A percentile compares a stretch with the other conserved stretches of the same genome.
Evolutionary conservation across 257 asterid genomes (phyloP).

Genomic region (Primulina huaijiensis): DNA sequence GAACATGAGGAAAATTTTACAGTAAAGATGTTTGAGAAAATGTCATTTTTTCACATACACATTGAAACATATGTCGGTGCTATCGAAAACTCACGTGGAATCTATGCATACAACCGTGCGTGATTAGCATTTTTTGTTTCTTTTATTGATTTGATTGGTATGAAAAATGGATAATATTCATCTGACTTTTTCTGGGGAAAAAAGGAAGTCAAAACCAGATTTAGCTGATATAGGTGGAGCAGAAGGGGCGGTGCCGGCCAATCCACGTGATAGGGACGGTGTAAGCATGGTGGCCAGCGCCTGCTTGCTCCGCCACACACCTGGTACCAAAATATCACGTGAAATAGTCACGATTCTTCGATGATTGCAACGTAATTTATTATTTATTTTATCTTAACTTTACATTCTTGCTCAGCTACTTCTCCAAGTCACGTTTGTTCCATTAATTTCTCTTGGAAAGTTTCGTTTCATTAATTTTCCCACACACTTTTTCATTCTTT

Average conservation of each 20-base stretch:
- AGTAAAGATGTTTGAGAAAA: too few species aligned
- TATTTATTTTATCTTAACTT: neutral
- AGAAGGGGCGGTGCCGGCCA: constrained; percentile 73
- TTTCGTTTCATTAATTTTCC: constrained; percentile 3
- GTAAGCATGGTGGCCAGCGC: constrained; percentile 31
- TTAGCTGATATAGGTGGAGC: constrained; percentile 11
- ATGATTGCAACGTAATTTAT: constrained; percentile 32
- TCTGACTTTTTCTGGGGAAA: neutral
- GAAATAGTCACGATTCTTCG: constrained; percentile 49
- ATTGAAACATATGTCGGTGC: too few species aligned
- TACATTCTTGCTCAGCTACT: neutral
- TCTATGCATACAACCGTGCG: too few species aligned
- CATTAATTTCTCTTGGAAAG: neutral
- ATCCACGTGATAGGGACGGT: constrained; percentile 57
- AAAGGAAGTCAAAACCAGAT: neutral
- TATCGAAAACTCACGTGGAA: too few species aligned
- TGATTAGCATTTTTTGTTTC: neutral
- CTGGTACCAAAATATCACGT: constrained; percentile 58
- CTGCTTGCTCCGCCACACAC: constrained; percentile 33
- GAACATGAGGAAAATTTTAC: too few species aligned
- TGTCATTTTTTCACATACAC: too few species aligned
- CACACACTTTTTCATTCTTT: neutral
- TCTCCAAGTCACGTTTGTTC: neutral
- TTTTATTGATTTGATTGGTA: neutral
- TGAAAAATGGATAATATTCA: neutral